Conservation (phyloP, 441 rosid species). For the Pelargonium cotyledonis region DNA sequence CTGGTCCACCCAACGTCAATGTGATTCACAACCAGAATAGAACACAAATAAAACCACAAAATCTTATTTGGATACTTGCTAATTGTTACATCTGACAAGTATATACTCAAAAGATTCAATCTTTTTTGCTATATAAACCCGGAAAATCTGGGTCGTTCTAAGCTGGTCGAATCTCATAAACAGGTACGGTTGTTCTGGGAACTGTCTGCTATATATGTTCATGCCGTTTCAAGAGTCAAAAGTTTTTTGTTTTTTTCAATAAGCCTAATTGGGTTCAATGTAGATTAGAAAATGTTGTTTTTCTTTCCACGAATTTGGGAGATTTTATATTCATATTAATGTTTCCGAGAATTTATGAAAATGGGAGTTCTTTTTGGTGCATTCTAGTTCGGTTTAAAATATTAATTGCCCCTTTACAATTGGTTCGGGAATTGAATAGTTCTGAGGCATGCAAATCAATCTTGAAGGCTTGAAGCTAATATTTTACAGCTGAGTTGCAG, state of each 20-base stretch:
- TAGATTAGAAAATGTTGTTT: not conserved
- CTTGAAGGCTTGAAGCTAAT: not conserved
- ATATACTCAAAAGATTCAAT: too few species aligned
- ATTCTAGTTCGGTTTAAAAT: not conserved
- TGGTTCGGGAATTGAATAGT: slow-evolving; percentile 5
- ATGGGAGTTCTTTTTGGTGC: not conserved
- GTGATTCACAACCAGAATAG: not conserved
- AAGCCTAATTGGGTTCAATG: not conserved
- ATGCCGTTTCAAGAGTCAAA: not conserved
- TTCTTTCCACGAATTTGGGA: not conserved
- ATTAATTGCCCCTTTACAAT: not conserved
- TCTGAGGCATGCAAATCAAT: slow-evolving; percentile 1
- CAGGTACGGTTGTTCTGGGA: not conserved
- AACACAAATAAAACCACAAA: not conserved
- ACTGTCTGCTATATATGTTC: not conserved
- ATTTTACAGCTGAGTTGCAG: not conserved
- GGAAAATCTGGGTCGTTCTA: not conserved
- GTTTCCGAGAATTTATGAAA: not conserved
- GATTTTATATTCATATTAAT: not conserved
- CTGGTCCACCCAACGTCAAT: not conserved
- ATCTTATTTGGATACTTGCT: not conserved
- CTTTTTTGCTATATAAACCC: not conserved
- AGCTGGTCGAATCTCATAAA: not conserved
- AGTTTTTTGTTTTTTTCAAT: not conserved
- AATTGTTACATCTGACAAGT: too few species aligned